phyloP scores from a whole-genome alignment of 2,329 filamentous ascomycete genomes.

The Penicillium sp. region DNA sequence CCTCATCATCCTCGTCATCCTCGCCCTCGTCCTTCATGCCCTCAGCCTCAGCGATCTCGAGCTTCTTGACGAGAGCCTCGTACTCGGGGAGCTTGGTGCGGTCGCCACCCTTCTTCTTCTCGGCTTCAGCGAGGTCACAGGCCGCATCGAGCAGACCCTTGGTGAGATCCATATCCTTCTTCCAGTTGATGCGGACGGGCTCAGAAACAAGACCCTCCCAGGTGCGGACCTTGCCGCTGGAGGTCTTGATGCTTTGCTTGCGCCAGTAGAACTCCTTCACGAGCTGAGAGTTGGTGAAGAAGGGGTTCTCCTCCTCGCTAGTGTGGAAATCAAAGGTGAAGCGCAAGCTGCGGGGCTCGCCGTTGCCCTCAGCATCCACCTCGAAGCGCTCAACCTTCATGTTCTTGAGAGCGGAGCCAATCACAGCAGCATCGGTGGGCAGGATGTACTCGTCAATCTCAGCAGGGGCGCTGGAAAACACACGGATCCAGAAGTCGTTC shows the following conservation, averaged over 20 bases:
- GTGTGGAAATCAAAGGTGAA: slow-evolving; percentile 72
- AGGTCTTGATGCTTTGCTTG: slow-evolving; percentile 49
- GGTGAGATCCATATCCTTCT: slow-evolving; percentile 80
- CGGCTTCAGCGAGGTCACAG: slow-evolving; percentile 65
- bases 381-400: slow-evolving; percentile 79
- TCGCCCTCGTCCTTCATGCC: slow-evolving; percentile 29
- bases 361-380: slow-evolving; percentile 57
- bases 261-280: slow-evolving; percentile 94
- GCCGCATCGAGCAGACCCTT: slow-evolving; percentile 74
- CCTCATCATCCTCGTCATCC: slow-evolving; percentile 36
- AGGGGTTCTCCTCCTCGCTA: slow-evolving; percentile 63
- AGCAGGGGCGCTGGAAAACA: slow-evolving; percentile 79
- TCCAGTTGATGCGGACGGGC: slow-evolving; percentile 86
- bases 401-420: slow-evolving; percentile 65
- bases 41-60: slow-evolving; percentile 32
- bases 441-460: slow-evolving; percentile 89
- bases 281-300: slow-evolving; percentile 73
- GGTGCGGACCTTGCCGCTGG: slow-evolving; percentile 49
- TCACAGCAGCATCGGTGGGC: slow-evolving; percentile 67
- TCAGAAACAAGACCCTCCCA: slow-evolving; percentile 80
- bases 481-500: slow-evolving; percentile 85
- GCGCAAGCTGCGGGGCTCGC: slow-evolving; percentile 76
- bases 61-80: slow-evolving; percentile 52
- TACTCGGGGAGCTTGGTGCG: slow-evolving; percentile 53
- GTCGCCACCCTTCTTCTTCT: slow-evolving; percentile 49